These are phyloP conservation scores for Leptosphaerulina australis DNA, from an alignment of 2,329 filamentous ascomycete genomes.

Conservation along the genomic window DNA sequence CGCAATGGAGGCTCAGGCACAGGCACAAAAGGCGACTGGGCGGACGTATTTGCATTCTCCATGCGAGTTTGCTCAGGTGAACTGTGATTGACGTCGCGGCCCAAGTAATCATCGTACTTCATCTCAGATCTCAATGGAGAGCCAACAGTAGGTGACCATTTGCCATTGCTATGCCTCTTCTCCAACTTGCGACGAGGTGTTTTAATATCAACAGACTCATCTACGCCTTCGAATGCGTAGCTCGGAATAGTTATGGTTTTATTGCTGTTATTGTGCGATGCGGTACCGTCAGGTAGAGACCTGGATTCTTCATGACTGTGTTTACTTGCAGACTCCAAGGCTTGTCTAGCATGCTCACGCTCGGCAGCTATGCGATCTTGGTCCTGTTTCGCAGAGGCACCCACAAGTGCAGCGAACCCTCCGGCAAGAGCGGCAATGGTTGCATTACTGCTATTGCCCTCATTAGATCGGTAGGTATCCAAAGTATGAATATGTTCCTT, in stretches of 20 bases:
- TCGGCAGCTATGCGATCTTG: constrained; percentile 42
- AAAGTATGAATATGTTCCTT: constrained; percentile 10
- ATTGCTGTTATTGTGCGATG: constrained; percentile 22
- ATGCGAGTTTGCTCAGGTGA: constrained; percentile 23
- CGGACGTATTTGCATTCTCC: constrained; percentile 26
- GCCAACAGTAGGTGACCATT: constrained; percentile 50
- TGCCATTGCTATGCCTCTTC: constrained; percentile 52
- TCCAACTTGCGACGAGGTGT: constrained; percentile 56
- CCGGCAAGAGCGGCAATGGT: constrained; percentile 36
- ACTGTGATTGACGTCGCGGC: constrained; percentile 12
- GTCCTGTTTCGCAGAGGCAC: constrained; percentile 41
- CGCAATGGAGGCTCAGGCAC: constrained; percentile 24
- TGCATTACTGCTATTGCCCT: constrained; percentile 25
- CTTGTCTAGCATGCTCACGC: constrained; percentile 35
- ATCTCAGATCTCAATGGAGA: constrained; percentile 55
- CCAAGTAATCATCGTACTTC: constrained; percentile 53
- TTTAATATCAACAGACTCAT: constrained; percentile 44
- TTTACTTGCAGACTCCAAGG: constrained; percentile 33
- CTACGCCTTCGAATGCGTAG: constrained; percentile 44
- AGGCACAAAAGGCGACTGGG: constrained; percentile 22
- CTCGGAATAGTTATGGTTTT: constrained; percentile 35
- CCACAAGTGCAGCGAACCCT: constrained; percentile 44
- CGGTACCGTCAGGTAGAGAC: constrained; percentile 29
- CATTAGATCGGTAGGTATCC: constrained; percentile 15
- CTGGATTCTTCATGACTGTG: constrained; percentile 16